phyloP scores from a whole-genome alignment of 345 rosid species.

The Geranium brycei region DNA sequence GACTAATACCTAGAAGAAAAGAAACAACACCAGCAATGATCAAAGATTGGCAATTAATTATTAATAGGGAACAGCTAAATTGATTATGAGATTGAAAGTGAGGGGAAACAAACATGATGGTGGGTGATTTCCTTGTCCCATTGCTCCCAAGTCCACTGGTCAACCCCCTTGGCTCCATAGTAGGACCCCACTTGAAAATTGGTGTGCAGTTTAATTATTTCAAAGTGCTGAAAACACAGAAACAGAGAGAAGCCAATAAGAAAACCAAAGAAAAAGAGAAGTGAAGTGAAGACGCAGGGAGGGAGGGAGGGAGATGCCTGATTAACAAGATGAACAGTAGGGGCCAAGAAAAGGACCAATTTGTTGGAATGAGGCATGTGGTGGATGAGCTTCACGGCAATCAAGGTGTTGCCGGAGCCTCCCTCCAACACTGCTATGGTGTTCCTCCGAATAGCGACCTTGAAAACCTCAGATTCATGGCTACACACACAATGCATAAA shows the following conservation, averaged over 20 bases:
- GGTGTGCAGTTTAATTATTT: slow-evolving; percentile 30
- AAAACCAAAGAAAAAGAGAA: not conserved
- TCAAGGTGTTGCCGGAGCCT: slow-evolving; percentile 58
- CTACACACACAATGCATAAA: slow-evolving; percentile 17
- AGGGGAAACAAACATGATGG: slow-evolving; percentile 41
- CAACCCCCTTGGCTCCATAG: slow-evolving; percentile 68
- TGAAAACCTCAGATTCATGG: slow-evolving; percentile 48
- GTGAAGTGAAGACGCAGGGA: too few relatives aligned
- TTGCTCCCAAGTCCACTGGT: slow-evolving; percentile 38
- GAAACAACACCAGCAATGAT: not conserved
- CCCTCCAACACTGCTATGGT: slow-evolving; percentile 63
- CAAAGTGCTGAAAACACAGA: slow-evolving; percentile 51
- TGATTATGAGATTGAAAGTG: too few relatives aligned
- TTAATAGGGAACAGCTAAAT: too few relatives aligned
- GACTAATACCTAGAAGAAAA: slow-evolving; percentile 53
- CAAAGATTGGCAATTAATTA: not conserved
- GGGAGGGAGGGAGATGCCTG: slow-evolving; percentile 31
- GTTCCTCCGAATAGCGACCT: slow-evolving; percentile 57
- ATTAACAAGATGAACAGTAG: slow-evolving; percentile 63
- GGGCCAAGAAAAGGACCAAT: slow-evolving; percentile 60
- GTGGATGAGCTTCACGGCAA: slow-evolving; percentile 52
- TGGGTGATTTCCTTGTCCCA: slow-evolving; percentile 64
- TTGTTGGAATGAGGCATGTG: slow-evolving; percentile 29
- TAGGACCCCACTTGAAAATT: slow-evolving; percentile 48
- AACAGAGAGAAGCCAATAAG: not conserved